These are phyloP conservation scores for Earliella scabrosa DNA, from an alignment of 1,284 basidiomycete genomes.

Conservation along the genomic window DNA sequence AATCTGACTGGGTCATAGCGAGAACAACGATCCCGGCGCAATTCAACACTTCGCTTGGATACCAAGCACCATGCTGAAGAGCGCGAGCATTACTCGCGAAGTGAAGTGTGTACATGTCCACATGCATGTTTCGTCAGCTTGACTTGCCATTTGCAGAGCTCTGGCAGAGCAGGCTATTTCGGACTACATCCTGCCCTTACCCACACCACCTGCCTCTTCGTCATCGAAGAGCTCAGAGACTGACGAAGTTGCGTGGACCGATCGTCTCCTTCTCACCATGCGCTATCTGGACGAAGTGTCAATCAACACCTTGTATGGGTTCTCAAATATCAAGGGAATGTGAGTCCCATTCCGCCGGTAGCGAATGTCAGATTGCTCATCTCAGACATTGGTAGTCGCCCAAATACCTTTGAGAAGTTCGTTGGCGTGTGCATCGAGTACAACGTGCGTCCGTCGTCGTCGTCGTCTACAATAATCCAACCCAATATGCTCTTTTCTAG, in stretches of 20 bases:
- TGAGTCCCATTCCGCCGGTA: conserved; percentile 41
- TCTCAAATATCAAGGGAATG: conserved; percentile 67
- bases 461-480: too few species aligned
- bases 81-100: conserved; percentile 54
- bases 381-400: conserved; percentile 49
- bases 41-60: conserved; percentile 93
- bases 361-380: not conserved
- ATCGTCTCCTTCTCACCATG: conserved; percentile 80
- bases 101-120: conserved; percentile 51
- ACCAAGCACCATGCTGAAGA: conserved; percentile 73
- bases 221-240: conserved; percentile 62
- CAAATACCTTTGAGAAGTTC: conserved; percentile 66
- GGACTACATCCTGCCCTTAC: conserved; percentile 83
- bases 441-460: conserved; percentile 62
- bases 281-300: conserved; percentile 67
- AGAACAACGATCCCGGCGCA: conserved; percentile 77
- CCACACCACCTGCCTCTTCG: conserved; percentile 48
- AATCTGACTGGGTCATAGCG: conserved; percentile 50
- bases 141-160: conserved; percentile 41
- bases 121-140: not conserved
- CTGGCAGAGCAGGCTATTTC: conserved; percentile 70
- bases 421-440: conserved; percentile 74
- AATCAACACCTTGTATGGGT: conserved; percentile 58
- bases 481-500: too few species aligned
- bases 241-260: conserved; percentile 86